A percentile compares a stretch with the other conserved stretches of the same genome.
Conservation (phyloP, 768 basidiomycete genomes). For the Phlebiopsis flavidoalba region DNA sequence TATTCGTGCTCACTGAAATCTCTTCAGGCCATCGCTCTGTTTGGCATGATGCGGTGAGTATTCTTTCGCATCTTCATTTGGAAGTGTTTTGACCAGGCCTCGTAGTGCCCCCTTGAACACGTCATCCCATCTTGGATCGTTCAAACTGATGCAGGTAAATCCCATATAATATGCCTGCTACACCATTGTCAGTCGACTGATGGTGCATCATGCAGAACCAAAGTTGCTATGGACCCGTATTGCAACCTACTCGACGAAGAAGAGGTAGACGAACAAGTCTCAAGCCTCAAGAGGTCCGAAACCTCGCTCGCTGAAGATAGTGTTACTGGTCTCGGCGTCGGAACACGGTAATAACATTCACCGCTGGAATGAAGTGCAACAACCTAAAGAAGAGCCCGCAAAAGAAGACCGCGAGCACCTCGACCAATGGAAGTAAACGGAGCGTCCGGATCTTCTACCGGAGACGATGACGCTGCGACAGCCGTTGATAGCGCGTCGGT, state of each 20-base stretch:
- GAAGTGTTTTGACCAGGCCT: neutral
- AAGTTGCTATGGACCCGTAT: slow-evolving; percentile 59
- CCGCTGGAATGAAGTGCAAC: slow-evolving; percentile 51
- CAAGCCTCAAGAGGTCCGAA: slow-evolving; percentile 40
- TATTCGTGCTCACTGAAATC: neutral
- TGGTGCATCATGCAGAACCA: slow-evolving; percentile 28
- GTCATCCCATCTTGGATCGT: slow-evolving; percentile 79
- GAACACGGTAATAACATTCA: slow-evolving; percentile 47
- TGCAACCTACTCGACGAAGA: slow-evolving; percentile 55
- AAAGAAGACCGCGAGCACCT: slow-evolving; percentile 12
- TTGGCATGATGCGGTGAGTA: slow-evolving; percentile 74
- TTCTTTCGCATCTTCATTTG: neutral
- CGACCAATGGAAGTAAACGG: neutral
- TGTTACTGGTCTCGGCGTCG: slow-evolving; percentile 40
- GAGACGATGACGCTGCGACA: slow-evolving; percentile 16
- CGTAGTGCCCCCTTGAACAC: slow-evolving; percentile 62
- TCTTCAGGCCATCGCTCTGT: slow-evolving; percentile 69
- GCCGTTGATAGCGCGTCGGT: slow-evolving; percentile 18
- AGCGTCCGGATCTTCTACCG: neutral
- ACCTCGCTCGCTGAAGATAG: slow-evolving; percentile 19
- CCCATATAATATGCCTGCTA: neutral
- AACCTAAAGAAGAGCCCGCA: slow-evolving; percentile 25
- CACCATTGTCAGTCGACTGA: neutral
- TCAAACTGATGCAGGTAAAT: slow-evolving; percentile 56
- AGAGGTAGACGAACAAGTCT: slow-evolving; percentile 58